Evolutionary conservation across 2,329 filamentous ascomycete species (phyloP), one percentile per base, ranked within the genome.

Genomic region (Penicillium sp.): DNA sequence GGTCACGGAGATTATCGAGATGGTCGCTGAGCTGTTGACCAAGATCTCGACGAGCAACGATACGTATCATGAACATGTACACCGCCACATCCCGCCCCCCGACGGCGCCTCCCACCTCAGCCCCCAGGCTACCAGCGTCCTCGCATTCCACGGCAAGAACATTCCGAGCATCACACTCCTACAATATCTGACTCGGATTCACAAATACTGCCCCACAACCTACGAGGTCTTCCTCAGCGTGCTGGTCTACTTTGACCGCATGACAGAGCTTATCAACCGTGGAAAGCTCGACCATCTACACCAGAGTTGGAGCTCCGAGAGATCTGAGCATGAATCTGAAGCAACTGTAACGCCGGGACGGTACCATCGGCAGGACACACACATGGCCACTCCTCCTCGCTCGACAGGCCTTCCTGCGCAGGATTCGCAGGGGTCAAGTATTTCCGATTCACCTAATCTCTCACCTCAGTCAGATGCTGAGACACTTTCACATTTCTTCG

Each of bases 31-130:
- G 6, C 80, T 99, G 19, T 77, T 99, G 54, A 95, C 92, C 49
- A 97, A 97, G 71, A 99, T 99, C 62, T 97, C 93, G 5, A 89
- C 89, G 3, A 96, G 92, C 49, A 99, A 99, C 67, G 93, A 99
- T 67, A 76, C 86, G 43, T 91, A 97, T 68, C 92, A 97, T 70
- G 89, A 96, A 67, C 88, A 91, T 56, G 73, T 95, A 57, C 89
- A 96, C 71, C 83, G 89, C 48, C 80, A 83, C 52, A 81, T 87
- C 52, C 80, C 83, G 4, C 76, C 81, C 8, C 74, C 81, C 4
- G 82, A 82, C 56, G 78, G 77, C 38, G 74, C 80, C 8, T 72
- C 75, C n/a, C 78, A 78, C 31, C 72, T 87, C 29, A 83, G 76
- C 58, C 77, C 79, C 18, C 80, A 86, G 61, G 87, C 80, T 57